Evolutionary conservation across 116 monocot species (phyloP), one percentile per base, ranked within the genome.

Genomic region (Iris pallida): DNA sequence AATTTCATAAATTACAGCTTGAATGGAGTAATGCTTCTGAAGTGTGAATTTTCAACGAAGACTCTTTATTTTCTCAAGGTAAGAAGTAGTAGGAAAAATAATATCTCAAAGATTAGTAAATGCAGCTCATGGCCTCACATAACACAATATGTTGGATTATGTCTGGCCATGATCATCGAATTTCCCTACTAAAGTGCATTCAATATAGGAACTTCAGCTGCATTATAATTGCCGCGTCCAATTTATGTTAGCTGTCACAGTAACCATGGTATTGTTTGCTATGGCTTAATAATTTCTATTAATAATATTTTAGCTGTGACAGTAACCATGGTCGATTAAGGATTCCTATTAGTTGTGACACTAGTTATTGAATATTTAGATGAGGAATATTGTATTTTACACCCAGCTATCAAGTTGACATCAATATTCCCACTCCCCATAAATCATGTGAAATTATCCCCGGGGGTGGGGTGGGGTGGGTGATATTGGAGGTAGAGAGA

Each of bases 11-110:
- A 64, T 47, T 63, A 60, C 89, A 97, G 97, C 58, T 92, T 90
- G 18, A 69, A 78, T 69, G 88, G 92, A 49, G 69, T 97, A 55
- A 54, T 82, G 55, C 79, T 97, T 77, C 68, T 97, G 20, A 81
- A 51, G n/a, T 92, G 83, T 54, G 66, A 90, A 45, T 72, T 73
- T 40, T 30, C 73, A 48, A 16, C 63, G 46, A 77, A 63, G 75
- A 80, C 20, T 58, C 66, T 97, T 70, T 68, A 68, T 44, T 42
- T 83, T 60, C 30, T 71, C 19, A 90, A 79, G 92, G 97, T 97
- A 68, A 85, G 75, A 9, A 43, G 0, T 45, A 57, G 57, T n/a
- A 11, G 30, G 30, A 18, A 4, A 46, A 63, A 2, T 7, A 63
- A 18, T 16, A 63, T 47, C 47, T 47, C 16, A 10, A 63, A 63